phyloP scores from a whole-genome alignment of 371 early-diverging fungal species.

The Rhizopus sp. region DNA sequence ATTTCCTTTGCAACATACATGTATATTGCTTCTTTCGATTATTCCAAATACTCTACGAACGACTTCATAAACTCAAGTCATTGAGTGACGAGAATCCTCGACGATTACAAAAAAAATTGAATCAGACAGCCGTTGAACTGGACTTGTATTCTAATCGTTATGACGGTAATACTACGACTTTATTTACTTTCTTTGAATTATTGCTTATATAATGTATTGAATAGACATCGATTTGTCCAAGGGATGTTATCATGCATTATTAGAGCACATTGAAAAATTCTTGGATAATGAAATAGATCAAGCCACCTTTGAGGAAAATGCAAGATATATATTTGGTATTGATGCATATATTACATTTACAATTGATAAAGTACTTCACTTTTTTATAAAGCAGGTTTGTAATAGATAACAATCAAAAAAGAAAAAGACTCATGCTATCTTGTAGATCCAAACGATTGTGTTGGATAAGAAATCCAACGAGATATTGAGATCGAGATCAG shows the following conservation, averaged over 20 bases:
- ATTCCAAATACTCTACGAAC: constrained; percentile 79
- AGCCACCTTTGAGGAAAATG: constrained; percentile 83
- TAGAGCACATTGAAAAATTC: constrained; percentile 69
- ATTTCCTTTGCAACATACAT: background rate
- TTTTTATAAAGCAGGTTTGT: constrained; percentile 73
- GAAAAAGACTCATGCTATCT: constrained; percentile 1
- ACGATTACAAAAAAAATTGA: constrained; percentile 40
- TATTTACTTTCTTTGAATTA: background rate
- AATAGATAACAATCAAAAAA: background rate
- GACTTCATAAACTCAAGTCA: constrained; percentile 79
- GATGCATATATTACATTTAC: constrained; percentile 83
- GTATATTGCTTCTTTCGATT: constrained; percentile 58
- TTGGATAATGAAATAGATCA: constrained; percentile 80
- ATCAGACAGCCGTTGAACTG: constrained; percentile 78
- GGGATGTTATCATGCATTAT: constrained; percentile 67
- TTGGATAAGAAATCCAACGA: constrained; percentile 14
- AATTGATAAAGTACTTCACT: constrained; percentile 75
- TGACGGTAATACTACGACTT: constrained; percentile 35
- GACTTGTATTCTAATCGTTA: constrained; percentile 67
- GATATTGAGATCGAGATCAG: constrained; percentile 30
- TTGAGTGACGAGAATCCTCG: constrained; percentile 37
- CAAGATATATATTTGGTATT: constrained; percentile 80
- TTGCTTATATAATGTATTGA: background rate
- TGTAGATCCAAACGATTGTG: constrained; percentile 35
- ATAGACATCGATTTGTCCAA: constrained; percentile 53